Evolutionary conservation across 257 asterid genomes (phyloP).

Genomic region (Thymus mandschuricus): DNA sequence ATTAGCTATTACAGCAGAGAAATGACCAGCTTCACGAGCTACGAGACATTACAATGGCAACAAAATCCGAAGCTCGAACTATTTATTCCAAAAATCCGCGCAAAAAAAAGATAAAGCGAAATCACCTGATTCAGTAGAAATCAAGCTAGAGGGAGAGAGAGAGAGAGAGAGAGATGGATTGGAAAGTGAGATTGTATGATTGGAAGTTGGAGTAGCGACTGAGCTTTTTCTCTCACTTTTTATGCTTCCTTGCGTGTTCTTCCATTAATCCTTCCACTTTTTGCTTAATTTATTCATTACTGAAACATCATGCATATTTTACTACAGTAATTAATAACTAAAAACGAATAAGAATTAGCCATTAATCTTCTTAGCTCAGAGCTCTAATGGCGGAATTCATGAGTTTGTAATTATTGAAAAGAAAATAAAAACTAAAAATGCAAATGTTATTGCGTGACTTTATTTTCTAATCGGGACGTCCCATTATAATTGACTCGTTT

Average conservation of each 20-base stretch:
- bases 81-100: slow-evolving; percentile 33
- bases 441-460: too few species aligned
- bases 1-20: slow-evolving; percentile 5
- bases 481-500: too few species aligned
- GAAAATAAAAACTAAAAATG: too few species aligned
- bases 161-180: slow-evolving; percentile 24
- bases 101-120: slow-evolving; percentile 4
- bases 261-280: slow-evolving; percentile 8
- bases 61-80: slow-evolving; percentile 24
- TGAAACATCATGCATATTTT: too few species aligned
- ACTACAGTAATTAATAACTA: neutral
- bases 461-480: too few species aligned
- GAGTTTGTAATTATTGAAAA: too few species aligned
- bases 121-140: slow-evolving; percentile 18
- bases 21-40: slow-evolving; percentile 36
- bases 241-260: slow-evolving; percentile 52
- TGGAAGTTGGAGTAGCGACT: slow-evolving; percentile 17
- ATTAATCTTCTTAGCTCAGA: neutral
- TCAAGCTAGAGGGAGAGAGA: neutral
- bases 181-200: slow-evolving; percentile 31
- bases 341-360: too few species aligned
- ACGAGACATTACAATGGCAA: slow-evolving; percentile 26
- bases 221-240: neutral
- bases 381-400: too few species aligned
- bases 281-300: neutral